These are phyloP conservation scores for Massarina eburnea DNA, from an alignment of 2,329 filamentous ascomycete genomes.

Conservation along the genomic window DNA sequence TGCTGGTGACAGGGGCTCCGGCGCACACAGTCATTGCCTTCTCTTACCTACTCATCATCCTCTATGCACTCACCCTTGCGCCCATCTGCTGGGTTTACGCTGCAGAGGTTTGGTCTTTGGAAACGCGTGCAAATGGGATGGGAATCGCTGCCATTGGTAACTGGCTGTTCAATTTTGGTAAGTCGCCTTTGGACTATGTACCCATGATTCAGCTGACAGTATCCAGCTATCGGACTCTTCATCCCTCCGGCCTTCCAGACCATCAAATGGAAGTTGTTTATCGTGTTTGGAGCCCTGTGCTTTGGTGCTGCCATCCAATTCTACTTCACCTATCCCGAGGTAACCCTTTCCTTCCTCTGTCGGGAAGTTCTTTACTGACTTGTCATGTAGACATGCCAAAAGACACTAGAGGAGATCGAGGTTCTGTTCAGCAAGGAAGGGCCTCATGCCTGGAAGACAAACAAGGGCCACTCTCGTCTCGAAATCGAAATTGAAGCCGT, in stretches of 20 bases:
- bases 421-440: constrained; percentile 37
- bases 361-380: constrained; percentile 3
- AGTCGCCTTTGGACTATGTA: constrained; percentile 55
- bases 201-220: constrained; percentile 20
- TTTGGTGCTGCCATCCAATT: constrained; percentile 50
- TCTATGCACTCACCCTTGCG: constrained; percentile 65
- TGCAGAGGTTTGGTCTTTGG: constrained; percentile 65
- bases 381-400: constrained; percentile 30
- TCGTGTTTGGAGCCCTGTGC: constrained; percentile 52
- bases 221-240: constrained; percentile 61
- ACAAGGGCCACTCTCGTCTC: constrained; percentile 36
- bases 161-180: constrained; percentile 60
- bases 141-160: constrained; percentile 54
- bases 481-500: constrained; percentile 30
- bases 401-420: constrained; percentile 42
- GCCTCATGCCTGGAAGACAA: constrained; percentile 41
- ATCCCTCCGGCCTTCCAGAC: constrained; percentile 61
- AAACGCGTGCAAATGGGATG: constrained; percentile 63
- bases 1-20: constrained; percentile 54
- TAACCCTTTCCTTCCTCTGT: constrained; percentile 9
- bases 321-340: constrained; percentile 49
- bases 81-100: constrained; percentile 68
- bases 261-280: constrained; percentile 58
- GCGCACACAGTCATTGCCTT: constrained; percentile 67
- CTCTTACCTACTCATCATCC: constrained; percentile 64